These are phyloP conservation scores for Coniferiporia weirii DNA, from an alignment of 1,284 basidiomycete genomes.

Conservation along the genomic window DNA sequence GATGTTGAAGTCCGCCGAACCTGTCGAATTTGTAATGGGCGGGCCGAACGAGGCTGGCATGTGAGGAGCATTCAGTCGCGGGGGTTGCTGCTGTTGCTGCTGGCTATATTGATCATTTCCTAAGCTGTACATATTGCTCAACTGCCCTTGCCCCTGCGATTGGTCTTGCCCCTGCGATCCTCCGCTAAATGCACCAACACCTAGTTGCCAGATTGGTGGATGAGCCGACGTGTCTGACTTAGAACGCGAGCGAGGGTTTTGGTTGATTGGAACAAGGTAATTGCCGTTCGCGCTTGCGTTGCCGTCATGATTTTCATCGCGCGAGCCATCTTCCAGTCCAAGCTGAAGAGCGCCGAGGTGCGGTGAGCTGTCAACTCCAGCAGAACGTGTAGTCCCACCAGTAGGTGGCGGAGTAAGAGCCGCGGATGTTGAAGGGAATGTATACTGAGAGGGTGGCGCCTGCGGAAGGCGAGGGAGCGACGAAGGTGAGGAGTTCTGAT, in stretches of 20 bases:
- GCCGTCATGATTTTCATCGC: constrained; percentile 2
- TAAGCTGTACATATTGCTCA: background rate
- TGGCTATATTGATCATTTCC: background rate
- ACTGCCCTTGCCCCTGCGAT: constrained; percentile 14
- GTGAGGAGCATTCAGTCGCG: constrained; percentile 6
- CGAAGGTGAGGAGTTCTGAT: constrained; percentile 1
- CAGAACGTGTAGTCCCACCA: constrained; percentile 1
- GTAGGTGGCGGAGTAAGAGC: constrained; percentile 15
- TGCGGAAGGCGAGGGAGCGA: constrained; percentile 11
- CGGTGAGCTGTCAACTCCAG: background rate
- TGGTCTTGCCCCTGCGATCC: constrained; percentile 21
- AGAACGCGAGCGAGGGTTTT: constrained; percentile 43
- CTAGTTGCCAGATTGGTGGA: constrained; percentile 48
- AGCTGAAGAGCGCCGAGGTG: constrained; percentile 13
- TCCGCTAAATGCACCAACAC: constrained; percentile 25
- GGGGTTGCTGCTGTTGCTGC: background rate
- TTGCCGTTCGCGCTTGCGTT: constrained; percentile 14
- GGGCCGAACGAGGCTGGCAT: constrained; percentile 10
- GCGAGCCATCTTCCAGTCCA: background rate
- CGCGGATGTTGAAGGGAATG: constrained; percentile 16
- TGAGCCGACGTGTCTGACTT: constrained; percentile 58
- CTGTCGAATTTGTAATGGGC: background rate
- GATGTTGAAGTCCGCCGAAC: background rate
- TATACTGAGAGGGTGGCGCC: constrained; percentile 14
- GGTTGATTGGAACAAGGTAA: constrained; percentile 28